These are phyloP conservation scores for Limnanthes douglasii DNA, from an alignment of 345 rosid genomes.

Conservation along the genomic window DNA sequence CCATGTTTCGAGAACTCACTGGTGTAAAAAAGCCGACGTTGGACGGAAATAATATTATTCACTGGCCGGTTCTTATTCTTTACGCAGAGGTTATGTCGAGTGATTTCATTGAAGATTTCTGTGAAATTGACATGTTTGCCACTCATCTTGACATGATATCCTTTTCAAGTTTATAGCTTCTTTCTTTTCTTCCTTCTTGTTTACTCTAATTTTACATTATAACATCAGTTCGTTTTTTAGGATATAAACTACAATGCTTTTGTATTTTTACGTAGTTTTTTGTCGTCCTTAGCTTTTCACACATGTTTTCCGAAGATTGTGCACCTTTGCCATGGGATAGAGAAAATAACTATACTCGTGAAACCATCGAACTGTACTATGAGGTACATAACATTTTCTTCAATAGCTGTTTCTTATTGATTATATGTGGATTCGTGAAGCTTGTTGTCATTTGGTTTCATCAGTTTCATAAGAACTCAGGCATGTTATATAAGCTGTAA, in stretches of 20 bases:
- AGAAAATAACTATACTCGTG: conserved; percentile 49
- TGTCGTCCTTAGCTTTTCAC: conserved; percentile 40
- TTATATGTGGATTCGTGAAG: too few species aligned
- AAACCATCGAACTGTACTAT: conserved; percentile 62
- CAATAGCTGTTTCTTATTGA: too few species aligned
- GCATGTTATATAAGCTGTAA: too few species aligned
- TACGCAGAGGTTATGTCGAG: conserved; percentile 89
- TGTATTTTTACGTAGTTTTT: conserved; percentile 1
- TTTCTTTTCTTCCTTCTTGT: not conserved
- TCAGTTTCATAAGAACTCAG: too few species aligned
- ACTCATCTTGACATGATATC: conserved; percentile 86
- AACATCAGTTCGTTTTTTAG: not conserved
- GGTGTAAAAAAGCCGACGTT: conserved; percentile 63
- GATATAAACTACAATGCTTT: not conserved
- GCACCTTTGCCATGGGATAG: conserved; percentile 71
- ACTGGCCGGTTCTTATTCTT: conserved; percentile 84
- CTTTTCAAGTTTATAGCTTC: conserved; percentile 16
- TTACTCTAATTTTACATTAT: conserved; percentile 2
- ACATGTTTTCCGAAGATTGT: conserved; percentile 75
- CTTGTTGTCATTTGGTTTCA: too few species aligned
- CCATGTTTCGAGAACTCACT: conserved; percentile 56
- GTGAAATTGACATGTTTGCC: conserved; percentile 71
- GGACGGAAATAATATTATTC: conserved; percentile 59
- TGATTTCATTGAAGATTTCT: conserved; percentile 82
- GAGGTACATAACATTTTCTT: conserved; percentile 36